Evolutionary conservation across 257 asterid genomes (phyloP).

Genomic region (Agastache rugosa): DNA sequence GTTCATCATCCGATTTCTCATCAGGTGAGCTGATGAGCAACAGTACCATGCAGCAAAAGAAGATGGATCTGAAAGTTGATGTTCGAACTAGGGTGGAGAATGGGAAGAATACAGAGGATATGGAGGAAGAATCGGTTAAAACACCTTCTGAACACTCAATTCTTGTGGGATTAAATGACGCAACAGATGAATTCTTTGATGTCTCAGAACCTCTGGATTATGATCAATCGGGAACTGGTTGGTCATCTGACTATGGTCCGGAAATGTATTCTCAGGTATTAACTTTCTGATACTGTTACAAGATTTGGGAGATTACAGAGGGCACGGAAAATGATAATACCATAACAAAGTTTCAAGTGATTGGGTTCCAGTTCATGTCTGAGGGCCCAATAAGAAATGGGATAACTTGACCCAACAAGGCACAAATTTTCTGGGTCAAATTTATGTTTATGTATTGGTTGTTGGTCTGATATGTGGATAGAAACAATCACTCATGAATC

Average conservation of each 20-base stretch:
- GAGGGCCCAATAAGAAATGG: constrained; percentile 29
- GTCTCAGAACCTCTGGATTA: constrained; percentile 87
- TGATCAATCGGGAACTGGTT: constrained; percentile 76
- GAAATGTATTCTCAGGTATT: constrained; percentile 77
- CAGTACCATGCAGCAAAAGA: constrained; percentile 50
- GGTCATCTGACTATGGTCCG: constrained; percentile 78
- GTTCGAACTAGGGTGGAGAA: constrained; percentile 55
- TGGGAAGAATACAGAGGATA: constrained; percentile 51
- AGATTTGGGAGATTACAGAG: constrained; percentile 22
- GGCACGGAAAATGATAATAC: constrained; percentile 10
- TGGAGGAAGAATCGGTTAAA: constrained; percentile 63
- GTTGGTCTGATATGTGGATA: constrained; percentile 14
- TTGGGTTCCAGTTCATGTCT: constrained; percentile 30
- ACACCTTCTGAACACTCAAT: constrained; percentile 86
- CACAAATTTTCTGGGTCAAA: constrained; percentile 9
- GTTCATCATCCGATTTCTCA: constrained; percentile 62
- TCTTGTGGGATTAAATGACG: constrained; percentile 85
- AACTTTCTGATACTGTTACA: constrained; percentile 16
- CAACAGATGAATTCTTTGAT: constrained; percentile 91
- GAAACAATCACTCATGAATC: not conserved
- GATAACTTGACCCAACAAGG: constrained; percentile 27
- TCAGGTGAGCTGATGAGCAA: constrained; percentile 74
- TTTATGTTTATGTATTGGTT: constrained; percentile 23
- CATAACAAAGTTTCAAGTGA: constrained; percentile 25
- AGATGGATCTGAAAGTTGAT: constrained; percentile 60